Percentiles rank a stretch among this genome's conserved stretches.
Evolutionary conservation across 441 rosid genomes (phyloP).

Genomic region (Brassica balearica): DNA sequence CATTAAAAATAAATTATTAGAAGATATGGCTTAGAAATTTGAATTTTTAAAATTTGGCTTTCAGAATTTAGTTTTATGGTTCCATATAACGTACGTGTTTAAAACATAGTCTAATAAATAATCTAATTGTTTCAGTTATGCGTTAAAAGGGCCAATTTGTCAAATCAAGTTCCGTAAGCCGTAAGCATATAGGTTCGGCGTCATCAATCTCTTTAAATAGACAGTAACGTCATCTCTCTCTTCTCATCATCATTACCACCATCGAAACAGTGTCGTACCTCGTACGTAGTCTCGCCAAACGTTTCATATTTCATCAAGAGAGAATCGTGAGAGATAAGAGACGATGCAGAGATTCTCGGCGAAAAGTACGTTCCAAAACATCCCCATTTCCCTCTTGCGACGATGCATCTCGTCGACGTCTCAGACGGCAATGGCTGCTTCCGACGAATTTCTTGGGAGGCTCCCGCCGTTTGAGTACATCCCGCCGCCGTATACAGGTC

Average conservation of each 20-base stretch:
- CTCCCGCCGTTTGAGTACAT: background rate
- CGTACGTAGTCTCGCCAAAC: background rate
- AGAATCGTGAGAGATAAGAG: background rate
- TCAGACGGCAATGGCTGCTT: background rate
- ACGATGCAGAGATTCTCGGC: background rate
- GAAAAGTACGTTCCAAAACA: background rate
- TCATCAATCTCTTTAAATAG: slow-evolving; percentile 17
- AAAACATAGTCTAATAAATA: background rate
- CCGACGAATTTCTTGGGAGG: background rate
- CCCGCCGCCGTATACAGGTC: background rate
- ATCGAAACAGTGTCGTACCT: background rate
- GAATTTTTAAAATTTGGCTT: background rate
- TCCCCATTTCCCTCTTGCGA: background rate
- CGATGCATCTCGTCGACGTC: background rate
- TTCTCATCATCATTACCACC: background rate
- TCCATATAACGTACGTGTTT: background rate
- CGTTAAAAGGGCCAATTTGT: background rate
- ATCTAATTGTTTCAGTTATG: background rate
- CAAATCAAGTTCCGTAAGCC: slow-evolving; percentile 8
- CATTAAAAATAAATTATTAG: background rate
- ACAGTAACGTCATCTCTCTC: background rate
- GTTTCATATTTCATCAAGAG: background rate
- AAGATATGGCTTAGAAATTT: slow-evolving; percentile 2
- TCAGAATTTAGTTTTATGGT: background rate
- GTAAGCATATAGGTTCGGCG: background rate